Conservation (phyloP, 1,139 yeast species). For the Saccharomyces hybrid region DNA sequence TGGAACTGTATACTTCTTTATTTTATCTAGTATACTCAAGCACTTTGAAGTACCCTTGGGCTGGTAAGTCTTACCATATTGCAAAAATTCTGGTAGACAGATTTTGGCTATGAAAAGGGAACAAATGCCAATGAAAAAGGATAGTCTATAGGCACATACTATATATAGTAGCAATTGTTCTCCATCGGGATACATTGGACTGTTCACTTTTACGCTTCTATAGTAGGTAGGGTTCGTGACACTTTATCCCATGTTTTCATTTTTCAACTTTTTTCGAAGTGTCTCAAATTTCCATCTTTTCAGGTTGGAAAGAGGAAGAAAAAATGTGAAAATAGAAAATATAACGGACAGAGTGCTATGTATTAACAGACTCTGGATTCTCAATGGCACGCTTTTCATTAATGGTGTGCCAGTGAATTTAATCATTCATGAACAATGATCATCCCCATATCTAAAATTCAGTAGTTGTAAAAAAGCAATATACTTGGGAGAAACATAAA, state of each 20-base stretch:
- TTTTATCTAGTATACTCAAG: slow-evolving; percentile 9
- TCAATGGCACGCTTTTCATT: background rate
- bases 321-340: background rate
- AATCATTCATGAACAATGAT: background rate
- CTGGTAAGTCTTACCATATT: slow-evolving; percentile 37
- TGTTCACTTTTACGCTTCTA: background rate
- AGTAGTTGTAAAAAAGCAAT: background rate
- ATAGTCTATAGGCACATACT: slow-evolving; percentile 3
- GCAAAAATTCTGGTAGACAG: slow-evolving; percentile 27
- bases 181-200: background rate
- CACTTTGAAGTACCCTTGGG: slow-evolving; percentile 9
- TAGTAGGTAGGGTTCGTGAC: too few relatives aligned
- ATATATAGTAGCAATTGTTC: background rate
- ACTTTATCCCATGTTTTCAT: background rate
- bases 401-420: background rate
- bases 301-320: background rate
- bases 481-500: background rate
- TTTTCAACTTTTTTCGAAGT: background rate
- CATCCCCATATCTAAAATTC: background rate
- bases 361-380: background rate
- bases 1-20: slow-evolving; percentile 37
- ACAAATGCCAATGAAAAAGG: slow-evolving; percentile 16
- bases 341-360: background rate
- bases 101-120: slow-evolving; percentile 24
- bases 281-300: background rate